Evolutionary conservation across 768 basidiomycete genomes (phyloP), one percentile per base, ranked within the genome.

Genomic region (Lanmaoa pseudosensibilis): DNA sequence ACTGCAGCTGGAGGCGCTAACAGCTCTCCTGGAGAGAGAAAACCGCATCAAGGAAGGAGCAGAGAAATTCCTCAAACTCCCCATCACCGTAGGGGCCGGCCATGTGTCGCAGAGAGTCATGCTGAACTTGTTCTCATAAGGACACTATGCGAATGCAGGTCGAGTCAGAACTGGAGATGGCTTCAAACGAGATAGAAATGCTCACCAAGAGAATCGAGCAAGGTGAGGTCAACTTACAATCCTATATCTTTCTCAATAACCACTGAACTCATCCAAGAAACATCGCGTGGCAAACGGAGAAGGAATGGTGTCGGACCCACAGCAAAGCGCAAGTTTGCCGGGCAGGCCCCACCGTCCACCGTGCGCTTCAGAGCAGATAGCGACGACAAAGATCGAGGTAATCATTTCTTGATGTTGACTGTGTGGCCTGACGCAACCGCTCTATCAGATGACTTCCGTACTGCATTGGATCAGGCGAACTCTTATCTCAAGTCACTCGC

Each of bases 21-120:
- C 83, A 48, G 80, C 78, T 52, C 84, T 86, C 65, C 77, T 95
- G 19, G 82, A 83, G 51, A 79, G 90, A 57, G 88, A 94, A 74
- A 84, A 83, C 58, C 80, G 88, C 52, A 92, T 97, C 58, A 92
- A 86, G 69, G 93, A 94, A 71, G 94, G 94, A 12, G 94, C 94
- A 1, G 92, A 95, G 76, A 94, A 90, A 62, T 80, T 98, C 58
- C 76, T 97, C 15, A 84, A 85, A 62, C 86, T 90, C 73, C 73
- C 79, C 33, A 66, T 85, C 39, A 77, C 77, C 45, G 86, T 86
- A 63, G 23, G 69, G 19, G 12, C 40, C 36, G 11, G 25, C 51
- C 21, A 27, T 55, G 54, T 47, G 47, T 54, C n/a, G 41, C 56
- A 38, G 56, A 27, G 21, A 32, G 50, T 46, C 23, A 27, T 27